Evolutionary conservation across 768 basidiomycete genomes (phyloP).

Genomic region (Suillus paluster): DNA sequence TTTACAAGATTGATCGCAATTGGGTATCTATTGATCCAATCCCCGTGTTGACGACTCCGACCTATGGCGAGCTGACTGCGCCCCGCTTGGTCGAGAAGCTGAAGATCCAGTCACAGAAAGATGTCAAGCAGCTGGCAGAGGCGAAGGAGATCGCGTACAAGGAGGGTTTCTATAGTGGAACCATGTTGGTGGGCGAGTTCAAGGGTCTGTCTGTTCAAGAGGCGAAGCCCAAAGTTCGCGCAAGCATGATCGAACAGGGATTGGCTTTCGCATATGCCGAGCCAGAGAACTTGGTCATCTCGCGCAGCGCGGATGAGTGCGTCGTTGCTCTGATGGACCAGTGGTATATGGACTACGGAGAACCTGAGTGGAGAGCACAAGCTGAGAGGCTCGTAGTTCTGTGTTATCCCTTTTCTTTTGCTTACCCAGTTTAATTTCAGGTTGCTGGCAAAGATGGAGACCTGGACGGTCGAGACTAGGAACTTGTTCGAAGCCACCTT

Average conservation of each 20-base stretch:
- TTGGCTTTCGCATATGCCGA: slow-evolving; percentile 93
- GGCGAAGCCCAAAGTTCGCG: slow-evolving; percentile 88
- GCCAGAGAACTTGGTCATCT: slow-evolving; percentile 89
- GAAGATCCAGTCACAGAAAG: slow-evolving; percentile 96
- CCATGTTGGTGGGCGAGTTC: slow-evolving; percentile 90
- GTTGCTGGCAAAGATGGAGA: slow-evolving; percentile 83
- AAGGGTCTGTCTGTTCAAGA: slow-evolving; percentile 88
- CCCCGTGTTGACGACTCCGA: slow-evolving; percentile 84
- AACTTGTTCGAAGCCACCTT: slow-evolving; percentile 91
- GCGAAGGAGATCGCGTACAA: slow-evolving; percentile 99
- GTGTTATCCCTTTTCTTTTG: slow-evolving; percentile 2
- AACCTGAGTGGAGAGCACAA: slow-evolving; percentile 83
- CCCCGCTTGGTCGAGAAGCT: slow-evolving; percentile 81
- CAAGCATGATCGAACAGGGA: slow-evolving; percentile 76
- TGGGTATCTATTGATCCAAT: slow-evolving; percentile 89
- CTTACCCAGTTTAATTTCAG: slow-evolving; percentile 41
- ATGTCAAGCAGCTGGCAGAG: slow-evolving; percentile 89
- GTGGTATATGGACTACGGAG: slow-evolving; percentile 99
- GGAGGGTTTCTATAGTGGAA: slow-evolving; percentile 96
- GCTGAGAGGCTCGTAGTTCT: slow-evolving; percentile 70
- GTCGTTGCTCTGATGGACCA: slow-evolving; percentile 98
- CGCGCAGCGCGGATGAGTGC: slow-evolving; percentile 94
- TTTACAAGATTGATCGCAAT: slow-evolving; percentile 89
- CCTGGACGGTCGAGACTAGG: slow-evolving; percentile 89
- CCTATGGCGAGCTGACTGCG: slow-evolving; percentile 93